A percentile compares a stretch with the other conserved stretches of the same genome.
phyloP scores from a whole-genome alignment of 2,329 filamentous ascomycete genomes.

The Fusarium oligoseptatum region DNA sequence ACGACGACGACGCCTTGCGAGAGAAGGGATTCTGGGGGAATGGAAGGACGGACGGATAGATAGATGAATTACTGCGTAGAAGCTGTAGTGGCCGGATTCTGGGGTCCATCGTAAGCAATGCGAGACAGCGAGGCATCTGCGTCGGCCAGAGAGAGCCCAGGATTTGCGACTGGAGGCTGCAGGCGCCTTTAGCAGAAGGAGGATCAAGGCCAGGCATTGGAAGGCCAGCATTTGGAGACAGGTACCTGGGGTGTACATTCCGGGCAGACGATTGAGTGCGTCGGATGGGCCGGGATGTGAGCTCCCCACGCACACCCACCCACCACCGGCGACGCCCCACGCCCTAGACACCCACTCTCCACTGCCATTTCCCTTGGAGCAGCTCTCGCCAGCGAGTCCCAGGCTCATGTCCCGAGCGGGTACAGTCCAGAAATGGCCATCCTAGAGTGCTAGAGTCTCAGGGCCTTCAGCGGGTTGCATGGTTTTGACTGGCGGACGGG shows the following conservation, averaged over 20 bases:
- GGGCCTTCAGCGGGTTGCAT: constrained; percentile 20
- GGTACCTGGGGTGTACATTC: constrained; percentile 39
- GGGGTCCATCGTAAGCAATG: constrained; percentile 8
- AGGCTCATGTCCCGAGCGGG: constrained; percentile 38
- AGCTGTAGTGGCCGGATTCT: neutral
- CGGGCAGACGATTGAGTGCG: constrained; percentile 27
- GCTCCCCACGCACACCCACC: constrained; percentile 39
- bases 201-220: neutral
- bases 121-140: constrained; percentile 17
- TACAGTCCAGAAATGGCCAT: constrained; percentile 33
- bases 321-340: constrained; percentile 40
- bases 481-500: constrained; percentile 38
- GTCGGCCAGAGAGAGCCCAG: neutral
- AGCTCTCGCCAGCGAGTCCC: constrained; percentile 39
- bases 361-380: constrained; percentile 47
- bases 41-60: neutral
- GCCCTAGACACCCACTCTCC: constrained; percentile 43
- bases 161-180: neutral
- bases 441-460: constrained; percentile 37
- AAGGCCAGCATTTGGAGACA: neutral
- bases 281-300: constrained; percentile 45
- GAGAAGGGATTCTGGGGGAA: neutral
- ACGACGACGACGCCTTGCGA: neutral
- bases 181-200: neutral
- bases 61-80: neutral